phyloP scores from a whole-genome alignment of 2,329 filamentous ascomycete genomes.

The Calonectria multiphialidica region DNA sequence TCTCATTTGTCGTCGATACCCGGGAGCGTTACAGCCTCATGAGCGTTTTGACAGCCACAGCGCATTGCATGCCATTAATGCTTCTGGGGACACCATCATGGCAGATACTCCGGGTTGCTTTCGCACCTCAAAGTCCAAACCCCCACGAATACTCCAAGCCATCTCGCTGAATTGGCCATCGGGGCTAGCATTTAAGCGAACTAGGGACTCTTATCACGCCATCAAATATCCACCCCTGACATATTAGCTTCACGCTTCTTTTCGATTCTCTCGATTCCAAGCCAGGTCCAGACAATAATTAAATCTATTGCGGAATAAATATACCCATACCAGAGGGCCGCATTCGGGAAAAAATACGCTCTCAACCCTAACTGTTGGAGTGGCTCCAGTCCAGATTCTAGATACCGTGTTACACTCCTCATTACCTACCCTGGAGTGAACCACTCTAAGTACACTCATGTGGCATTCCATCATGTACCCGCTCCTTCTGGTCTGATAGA shows the following conservation, averaged over 20 bases:
- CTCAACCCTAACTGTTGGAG: not conserved
- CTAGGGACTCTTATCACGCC: conserved; percentile 4
- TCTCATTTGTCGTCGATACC: conserved; percentile 3
- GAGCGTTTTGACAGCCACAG: not conserved
- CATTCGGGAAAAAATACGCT: not conserved
- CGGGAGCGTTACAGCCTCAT: not conserved
- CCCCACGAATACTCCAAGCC: not conserved
- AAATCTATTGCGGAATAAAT: not conserved
- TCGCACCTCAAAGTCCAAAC: not conserved
- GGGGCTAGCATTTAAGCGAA: not conserved
- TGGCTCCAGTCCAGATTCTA: not conserved
- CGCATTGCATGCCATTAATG: not conserved
- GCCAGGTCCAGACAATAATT: not conserved
- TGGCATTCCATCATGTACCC: not conserved
- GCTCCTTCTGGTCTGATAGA: too few relatives aligned
- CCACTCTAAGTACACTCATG: not conserved
- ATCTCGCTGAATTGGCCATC: not conserved
- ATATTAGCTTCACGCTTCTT: not conserved
- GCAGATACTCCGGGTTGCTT: not conserved
- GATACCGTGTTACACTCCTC: too few relatives aligned
- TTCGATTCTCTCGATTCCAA: not conserved
- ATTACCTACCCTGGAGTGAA: not conserved
- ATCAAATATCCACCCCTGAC: conserved; percentile 2
- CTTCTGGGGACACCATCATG: not conserved
- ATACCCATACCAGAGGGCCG: not conserved